Base-by-base conservation (phyloP, 805 yeast genomes). In the Candida chilensis region DNA sequence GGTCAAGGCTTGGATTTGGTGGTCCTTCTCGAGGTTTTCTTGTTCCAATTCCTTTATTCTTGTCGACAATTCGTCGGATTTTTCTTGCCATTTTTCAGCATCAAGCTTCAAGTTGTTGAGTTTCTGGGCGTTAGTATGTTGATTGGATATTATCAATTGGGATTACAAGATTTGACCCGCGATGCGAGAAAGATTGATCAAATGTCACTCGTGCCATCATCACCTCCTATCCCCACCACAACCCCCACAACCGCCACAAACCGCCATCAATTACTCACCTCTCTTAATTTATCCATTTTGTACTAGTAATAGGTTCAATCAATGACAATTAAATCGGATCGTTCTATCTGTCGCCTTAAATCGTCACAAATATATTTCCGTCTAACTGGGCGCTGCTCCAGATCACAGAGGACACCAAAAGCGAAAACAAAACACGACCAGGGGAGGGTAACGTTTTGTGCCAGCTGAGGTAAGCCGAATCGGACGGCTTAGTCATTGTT, bases 51-150 rank as follows among this genome's bases (percentile, higher is more conserved):
- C 80, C 71, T 88, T 92, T 64, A 83, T 76, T 57, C 78, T 78
- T 40, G 70, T 76, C 37, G 77, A 62, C 48, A 83, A 73, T 48
- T 84, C 95, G 52, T 92, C 98, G 37, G 92, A 79, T 69, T 87
- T 85, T 58, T 86, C 96, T 68, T 90, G 96, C 86, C 98, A 94
- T 48, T 80, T 69, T 67, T 92, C 98, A 44, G 95, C 90, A 56
- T 92, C 97, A 49, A 84, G 69, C 65, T 90, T 88, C 60, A 92
- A 77, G 62, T 78, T 78, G 71, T 67, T 79, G 66, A 87, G 68
- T 74, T 86, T 87, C 94, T 84, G 40, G n/a, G 10, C 12, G 27
- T n/a, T 14, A 13, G n/a, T n/a, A n/a, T n/a, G n/a, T n/a, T n/a
- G n/a, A n/a, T n/a, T n/a, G n/a, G n/a, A n/a, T n/a, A n/a, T 8